These are phyloP conservation scores for Trypanosoma conorhini DNA, from an alignment of 208 protist species.

Conservation along the genomic window DNA sequence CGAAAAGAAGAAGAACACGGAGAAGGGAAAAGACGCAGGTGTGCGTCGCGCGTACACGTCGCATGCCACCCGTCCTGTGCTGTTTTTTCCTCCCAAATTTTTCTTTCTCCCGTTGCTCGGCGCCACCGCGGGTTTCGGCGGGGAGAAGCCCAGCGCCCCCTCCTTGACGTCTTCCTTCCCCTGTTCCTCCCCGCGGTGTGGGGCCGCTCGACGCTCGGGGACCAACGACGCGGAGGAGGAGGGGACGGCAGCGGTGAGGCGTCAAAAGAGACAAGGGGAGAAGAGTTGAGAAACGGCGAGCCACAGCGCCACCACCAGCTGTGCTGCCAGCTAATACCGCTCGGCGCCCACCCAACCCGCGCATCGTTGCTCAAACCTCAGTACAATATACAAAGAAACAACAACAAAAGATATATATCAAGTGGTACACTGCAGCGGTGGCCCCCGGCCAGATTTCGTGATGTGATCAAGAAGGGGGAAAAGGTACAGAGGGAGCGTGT, in stretches of 20 bases:
- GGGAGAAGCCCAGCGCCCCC: too few relatives aligned
- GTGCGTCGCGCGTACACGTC: background rate
- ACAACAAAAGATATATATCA: background rate
- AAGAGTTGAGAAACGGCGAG: background rate
- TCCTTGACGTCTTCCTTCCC: background rate
- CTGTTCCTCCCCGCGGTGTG: background rate
- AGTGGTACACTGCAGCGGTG: background rate
- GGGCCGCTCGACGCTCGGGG: background rate
- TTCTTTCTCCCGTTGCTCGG: background rate
- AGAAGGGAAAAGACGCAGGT: background rate
- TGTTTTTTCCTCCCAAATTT: background rate
- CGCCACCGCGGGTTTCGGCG: too few relatives aligned
- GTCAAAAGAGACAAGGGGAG: background rate
- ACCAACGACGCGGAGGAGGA: background rate
- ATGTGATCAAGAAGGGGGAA: background rate
- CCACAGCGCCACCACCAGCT: background rate
- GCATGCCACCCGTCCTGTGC: background rate
- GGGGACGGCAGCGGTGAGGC: background rate
- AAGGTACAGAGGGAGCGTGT: background rate
- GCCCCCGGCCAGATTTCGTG: background rate
- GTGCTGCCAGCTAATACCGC: background rate
- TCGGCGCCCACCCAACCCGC: background rate
- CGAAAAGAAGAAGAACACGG: conserved; percentile 1
- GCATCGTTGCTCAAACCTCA: background rate
- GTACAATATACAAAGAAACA: background rate